Conservation (phyloP, 1,139 yeast species). For the Hansenula lynferdii region DNA sequence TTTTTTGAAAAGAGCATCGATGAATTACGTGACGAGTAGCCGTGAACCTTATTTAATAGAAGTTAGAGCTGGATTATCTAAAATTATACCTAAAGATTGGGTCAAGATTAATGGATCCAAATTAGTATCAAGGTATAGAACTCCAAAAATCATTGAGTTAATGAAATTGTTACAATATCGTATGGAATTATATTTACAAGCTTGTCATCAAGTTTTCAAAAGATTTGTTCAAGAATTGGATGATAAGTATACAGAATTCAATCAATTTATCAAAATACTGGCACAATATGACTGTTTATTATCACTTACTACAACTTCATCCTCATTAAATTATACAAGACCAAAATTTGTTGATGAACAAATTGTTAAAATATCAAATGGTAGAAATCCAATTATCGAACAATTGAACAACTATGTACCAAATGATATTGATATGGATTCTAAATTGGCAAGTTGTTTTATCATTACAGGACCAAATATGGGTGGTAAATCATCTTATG, state of each 20-base stretch:
- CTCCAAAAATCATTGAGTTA: constrained; percentile 51
- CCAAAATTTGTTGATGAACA: constrained; percentile 50
- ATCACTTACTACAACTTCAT: constrained; percentile 62
- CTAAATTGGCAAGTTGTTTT: constrained; percentile 42
- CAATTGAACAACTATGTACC: constrained; percentile 55
- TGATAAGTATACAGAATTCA: constrained; percentile 44
- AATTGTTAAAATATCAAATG: constrained; percentile 46
- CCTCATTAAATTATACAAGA: constrained; percentile 43
- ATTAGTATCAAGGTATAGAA: constrained; percentile 64
- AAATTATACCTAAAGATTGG: constrained; percentile 69
- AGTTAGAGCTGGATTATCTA: constrained; percentile 50
- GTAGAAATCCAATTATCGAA: constrained; percentile 82
- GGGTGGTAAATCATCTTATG: constrained; percentile 51
- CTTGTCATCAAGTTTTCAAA: constrained; percentile 52
- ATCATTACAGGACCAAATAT: constrained; percentile 61
- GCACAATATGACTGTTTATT: constrained; percentile 70
- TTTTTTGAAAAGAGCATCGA: constrained; percentile 50
- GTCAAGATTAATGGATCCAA: constrained; percentile 69
- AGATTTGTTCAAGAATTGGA: constrained; percentile 44
- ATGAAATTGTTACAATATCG: constrained; percentile 56
- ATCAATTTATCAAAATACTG: constrained; percentile 44
- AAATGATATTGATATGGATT: constrained; percentile 57
- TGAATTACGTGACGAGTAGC: constrained; percentile 51
- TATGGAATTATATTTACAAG: constrained; percentile 51
- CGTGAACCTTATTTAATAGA: constrained; percentile 73